Base-by-base conservation (phyloP, 345 rosid species). In the Bruguiera sexangula region DNA sequence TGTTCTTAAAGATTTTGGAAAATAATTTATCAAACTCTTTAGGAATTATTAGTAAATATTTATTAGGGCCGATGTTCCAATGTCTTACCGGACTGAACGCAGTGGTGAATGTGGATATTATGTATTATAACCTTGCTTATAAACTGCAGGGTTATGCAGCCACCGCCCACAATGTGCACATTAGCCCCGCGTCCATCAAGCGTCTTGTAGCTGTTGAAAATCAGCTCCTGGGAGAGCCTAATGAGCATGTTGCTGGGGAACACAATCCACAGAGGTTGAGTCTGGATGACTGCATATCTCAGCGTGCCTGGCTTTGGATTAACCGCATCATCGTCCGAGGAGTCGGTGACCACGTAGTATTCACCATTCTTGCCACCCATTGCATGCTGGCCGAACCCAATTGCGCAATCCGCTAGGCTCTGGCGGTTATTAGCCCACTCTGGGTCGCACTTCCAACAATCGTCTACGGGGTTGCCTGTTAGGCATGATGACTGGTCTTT, bases 371-470 rank as follows among this genome's bases (percentile, higher is more conserved):
- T 91, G 62, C 99, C 99, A 9, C 99, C 99, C 52, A 85, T 70
- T 0, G 99, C 99, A 26, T 92, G 84, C 73, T 91, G 96, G 20
- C 99, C 99, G 78, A 95, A 95, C 68, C 99, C 99, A 27, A 95
- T 92, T 2, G 81, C 92, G 65, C 99, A 95, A 62, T 95, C 96
- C 18, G 97, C 99, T 16, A 95, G 85, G 9, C 85, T 65, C 71
- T 91, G 97, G 52, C 97, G 92, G 83, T 92, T 83, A 83, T 83
- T 87, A 66, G 96, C 78, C 98, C 98, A 94, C 76, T 89, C 83
- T 7, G 97, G 97, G 91, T 91, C 92, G 50, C 96, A 94, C 74
- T 91, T 91, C 98, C 97, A 94, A 81, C 98, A 94, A 79, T 94
- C 98, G 63, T 94, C 98, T 13, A 94, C 86, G 36, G 98, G 98